Evolutionary conservation across 2,329 filamentous ascomycete genomes (phyloP), one percentile per base, ranked within the genome.

Genomic region (Ceratocystis cacaofunesta): DNA sequence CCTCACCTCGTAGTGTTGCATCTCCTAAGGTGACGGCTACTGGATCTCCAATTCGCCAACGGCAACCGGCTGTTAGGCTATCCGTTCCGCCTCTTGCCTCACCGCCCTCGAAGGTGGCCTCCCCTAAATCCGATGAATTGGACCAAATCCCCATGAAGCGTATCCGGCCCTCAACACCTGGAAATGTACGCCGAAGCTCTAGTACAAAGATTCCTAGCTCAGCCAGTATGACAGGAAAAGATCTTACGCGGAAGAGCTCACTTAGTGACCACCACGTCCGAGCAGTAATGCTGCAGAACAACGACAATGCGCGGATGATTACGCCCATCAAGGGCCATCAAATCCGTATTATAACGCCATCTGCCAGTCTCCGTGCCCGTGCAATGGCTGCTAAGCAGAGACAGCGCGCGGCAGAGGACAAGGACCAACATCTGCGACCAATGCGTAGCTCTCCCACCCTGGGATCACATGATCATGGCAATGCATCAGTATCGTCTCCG

Each of bases 391-490:
- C 66, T 8, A 44, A 52, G 22, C 50, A 62, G 7, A 25, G 61
- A 19, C 61, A 48, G 41, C 55, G 60, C 5, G 22, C 43, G 1
- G 43, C 57, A n/a, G 46, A 55, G 28, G 58, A 15, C 22, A 65
- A 46, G 46, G 36, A 63, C 17, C 63, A 67, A 46, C 43, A 41
- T 10, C 32, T 67, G 41, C 61, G 66, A 3, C 64, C 64, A 1
- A 66, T 68, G 61, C 50, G 66, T 12, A 66, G 64, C 15, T 66
- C 64, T 6, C 66, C 64, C 8, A 68, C 66, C 5, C 52, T 68
- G 5, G 66, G 66, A 10, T 52, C 52, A 3, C 61, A 66, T 12
- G 66, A 68, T 22, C 64, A 64, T 17, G 66, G 64, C 19, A 44
- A 61, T 15, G 61, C 64, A 7, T 66, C 64, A 3, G 66, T 68